Base-by-base conservation (phyloP, 75 land plant species). In the Cryptomeria japonica region DNA sequence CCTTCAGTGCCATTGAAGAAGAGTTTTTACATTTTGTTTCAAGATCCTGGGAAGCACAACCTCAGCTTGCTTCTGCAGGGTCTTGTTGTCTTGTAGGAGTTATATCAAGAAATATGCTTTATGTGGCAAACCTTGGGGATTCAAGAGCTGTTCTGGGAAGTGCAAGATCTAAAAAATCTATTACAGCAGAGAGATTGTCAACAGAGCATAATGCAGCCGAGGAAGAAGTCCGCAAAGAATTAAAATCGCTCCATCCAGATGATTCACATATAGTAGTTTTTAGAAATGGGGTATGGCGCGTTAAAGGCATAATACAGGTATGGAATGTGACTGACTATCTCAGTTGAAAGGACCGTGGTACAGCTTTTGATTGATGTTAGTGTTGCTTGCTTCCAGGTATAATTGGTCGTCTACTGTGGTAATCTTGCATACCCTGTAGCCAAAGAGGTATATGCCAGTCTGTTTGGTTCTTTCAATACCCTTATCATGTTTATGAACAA, bases 291-390 rank as follows among this genome's bases (percentile, higher is more conserved):
- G 96, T 94, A 44, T 96, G 97, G 97, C 93, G 96, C 28, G 90
- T 96, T 12, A 95, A 96, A 86, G 97, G 97, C 18, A 96, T 96
- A 64, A 96, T 96, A 83, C 96, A 95, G 96, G 95, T 95, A 28
- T 86, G 88, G 15, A 83, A 87, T 87, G 39, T 53, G 41, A 78
- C 84, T 87, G 77, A 37, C 88, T 87, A 41, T 64, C 58, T 51
- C 58, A 84, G 85, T 84, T 84, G 85, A 84, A 84, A 84, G 85
- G 85, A 53, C 85, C 8, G 39, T 34, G 39, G 36, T 53, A 34
- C 58, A 49, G 38, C 61, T 47, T 84, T 28, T 84, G 61, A 53
- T 84, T 84, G 85, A 84, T 84, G 58, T 32, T 84, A 84, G 85
- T 53, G 58, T 84, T 84, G 85, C 85, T 53, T 84, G 38, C 58